Base-by-base conservation (phyloP, 73 alveolate species). In the Paraurostyla sp. region DNA sequence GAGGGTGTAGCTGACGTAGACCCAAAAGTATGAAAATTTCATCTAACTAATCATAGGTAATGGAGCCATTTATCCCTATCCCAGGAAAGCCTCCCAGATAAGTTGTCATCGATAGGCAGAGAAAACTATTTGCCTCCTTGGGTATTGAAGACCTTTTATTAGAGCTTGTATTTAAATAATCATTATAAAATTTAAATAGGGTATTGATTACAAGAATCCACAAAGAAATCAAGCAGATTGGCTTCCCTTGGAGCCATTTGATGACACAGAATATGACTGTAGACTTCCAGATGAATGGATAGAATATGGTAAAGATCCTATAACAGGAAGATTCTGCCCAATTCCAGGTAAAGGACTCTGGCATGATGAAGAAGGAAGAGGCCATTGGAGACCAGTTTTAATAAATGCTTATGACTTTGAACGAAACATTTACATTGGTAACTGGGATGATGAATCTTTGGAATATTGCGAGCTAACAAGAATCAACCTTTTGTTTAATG, bases 201-300 rank as follows among this genome's bases (percentile, higher is more conserved):
- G 95, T 65, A 95, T 97, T 56, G 99, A 97, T 51, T 95, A 97
- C 90, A 85, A 94, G 41, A 78, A 91, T 42, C 93, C 95, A 0
- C 71, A 42, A 71, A 93, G 91, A 71, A 96, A 97, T 60, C 92
- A 86, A 76, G 99, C 90, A 58, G 98, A 97, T 71, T 97, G 99
- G 99, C 96, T 99, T 7, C 98, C 99, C 35, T 93, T 99, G 63
- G 99, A 98, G 68, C 99, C 98, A 51, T 99, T 99, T 92, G 99
- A 99, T 91, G 99, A 99, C 92, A 94, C 98, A 52, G 99, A 97
- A 49, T 99, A 93, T 69, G 99, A 99, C 94, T 97, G 97, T 52
- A 97, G 98, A 57, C 96, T 99, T 25, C 99, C 99, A 29, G 98
- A 97, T 59, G 99, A 99, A 91, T 99, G 99, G 99, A 92, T 96